Conservation (phyloP, 495 filamentous ascomycete genomes). For the Saxispiralis lemnorum region DNA sequence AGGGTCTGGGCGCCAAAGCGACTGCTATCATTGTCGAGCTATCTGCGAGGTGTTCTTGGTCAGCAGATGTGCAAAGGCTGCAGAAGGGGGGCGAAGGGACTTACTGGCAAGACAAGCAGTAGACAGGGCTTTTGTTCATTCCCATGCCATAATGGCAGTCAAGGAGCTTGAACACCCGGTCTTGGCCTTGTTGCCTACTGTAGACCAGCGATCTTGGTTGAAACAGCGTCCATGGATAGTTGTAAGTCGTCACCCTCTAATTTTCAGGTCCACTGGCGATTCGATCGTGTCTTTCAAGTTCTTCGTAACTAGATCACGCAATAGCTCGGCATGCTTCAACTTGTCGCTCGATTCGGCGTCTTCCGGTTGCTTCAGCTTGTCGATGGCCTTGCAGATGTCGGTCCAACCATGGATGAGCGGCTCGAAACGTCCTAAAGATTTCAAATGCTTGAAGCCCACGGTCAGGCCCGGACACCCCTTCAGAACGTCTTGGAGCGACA, state of each 20-base stretch:
- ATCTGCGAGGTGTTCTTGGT: constrained; percentile 7
- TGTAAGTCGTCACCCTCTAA: constrained; percentile 43
- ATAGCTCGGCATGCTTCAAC: constrained; percentile 36
- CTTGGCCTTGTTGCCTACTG: constrained; percentile 22
- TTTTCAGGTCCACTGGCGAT: constrained; percentile 37
- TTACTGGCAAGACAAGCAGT: constrained; percentile 21
- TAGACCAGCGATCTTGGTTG: constrained; percentile 31
- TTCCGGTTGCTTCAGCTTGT: constrained; percentile 28
- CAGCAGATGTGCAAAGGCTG: too few species aligned
- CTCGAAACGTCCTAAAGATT: constrained; percentile 42
- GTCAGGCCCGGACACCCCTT: constrained; percentile 49
- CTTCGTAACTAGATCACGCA: constrained; percentile 36
- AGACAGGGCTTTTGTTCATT: constrained; percentile 17
- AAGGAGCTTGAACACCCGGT: constrained; percentile 25
- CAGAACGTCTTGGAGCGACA: constrained; percentile 36
- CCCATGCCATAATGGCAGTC: constrained; percentile 21
- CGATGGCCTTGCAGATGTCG: constrained; percentile 30
- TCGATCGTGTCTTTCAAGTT: constrained; percentile 42
- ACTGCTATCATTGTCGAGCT: constrained; percentile 44
- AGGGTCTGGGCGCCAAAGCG: constrained; percentile 34
- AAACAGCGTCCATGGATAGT: constrained; percentile 39
- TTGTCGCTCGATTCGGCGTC: constrained; percentile 9
- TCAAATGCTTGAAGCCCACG: constrained; percentile 38
- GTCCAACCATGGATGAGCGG: constrained; percentile 53
- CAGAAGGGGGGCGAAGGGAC: too few species aligned